Evolutionary conservation across 129 eudicot species (phyloP).

Genomic region (Ambrosia artemisiifolia): DNA sequence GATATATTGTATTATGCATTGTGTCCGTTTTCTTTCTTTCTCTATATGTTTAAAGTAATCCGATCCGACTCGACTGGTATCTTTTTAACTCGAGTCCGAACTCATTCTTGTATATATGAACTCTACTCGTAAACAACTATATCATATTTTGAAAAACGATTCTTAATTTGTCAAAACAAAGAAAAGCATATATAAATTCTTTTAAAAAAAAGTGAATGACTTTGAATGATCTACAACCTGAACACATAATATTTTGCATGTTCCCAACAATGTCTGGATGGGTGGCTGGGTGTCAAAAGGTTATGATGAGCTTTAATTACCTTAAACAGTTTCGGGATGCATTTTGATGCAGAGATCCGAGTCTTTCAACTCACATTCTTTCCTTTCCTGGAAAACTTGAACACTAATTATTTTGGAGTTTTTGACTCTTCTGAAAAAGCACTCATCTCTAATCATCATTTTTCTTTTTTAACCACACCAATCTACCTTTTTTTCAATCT

Average conservation of each 20-base stretch:
- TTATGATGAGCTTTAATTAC: slow-evolving; percentile 36
- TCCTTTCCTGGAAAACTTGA: slow-evolving; percentile 26
- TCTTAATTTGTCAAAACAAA: not conserved
- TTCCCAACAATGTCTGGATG: slow-evolving; percentile 26
- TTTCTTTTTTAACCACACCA: not conserved
- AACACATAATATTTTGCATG: slow-evolving; percentile 13
- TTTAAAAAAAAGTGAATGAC: not conserved
- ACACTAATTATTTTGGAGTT: not conserved
- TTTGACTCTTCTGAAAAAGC: not conserved
- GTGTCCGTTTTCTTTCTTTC: too few species aligned
- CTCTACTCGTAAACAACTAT: too few species aligned
- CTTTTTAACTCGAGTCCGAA: too few species aligned
- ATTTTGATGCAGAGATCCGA: slow-evolving; percentile 18
- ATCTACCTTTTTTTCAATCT: not conserved
- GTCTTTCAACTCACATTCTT: slow-evolving; percentile 27
- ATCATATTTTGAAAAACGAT: not conserved
- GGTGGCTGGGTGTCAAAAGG: slow-evolving; percentile 22
- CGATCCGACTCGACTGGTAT: too few species aligned
- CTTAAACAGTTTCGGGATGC: slow-evolving; percentile 29
- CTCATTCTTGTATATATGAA: too few species aligned
- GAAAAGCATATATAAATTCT: not conserved
- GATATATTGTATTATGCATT: too few species aligned
- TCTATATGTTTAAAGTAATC: too few species aligned
- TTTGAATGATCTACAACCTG: slow-evolving; percentile 1
- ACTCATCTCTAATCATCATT: not conserved